Evolutionary conservation across 768 basidiomycete genomes (phyloP).

Genomic region (Chlorophyllum brunneum): DNA sequence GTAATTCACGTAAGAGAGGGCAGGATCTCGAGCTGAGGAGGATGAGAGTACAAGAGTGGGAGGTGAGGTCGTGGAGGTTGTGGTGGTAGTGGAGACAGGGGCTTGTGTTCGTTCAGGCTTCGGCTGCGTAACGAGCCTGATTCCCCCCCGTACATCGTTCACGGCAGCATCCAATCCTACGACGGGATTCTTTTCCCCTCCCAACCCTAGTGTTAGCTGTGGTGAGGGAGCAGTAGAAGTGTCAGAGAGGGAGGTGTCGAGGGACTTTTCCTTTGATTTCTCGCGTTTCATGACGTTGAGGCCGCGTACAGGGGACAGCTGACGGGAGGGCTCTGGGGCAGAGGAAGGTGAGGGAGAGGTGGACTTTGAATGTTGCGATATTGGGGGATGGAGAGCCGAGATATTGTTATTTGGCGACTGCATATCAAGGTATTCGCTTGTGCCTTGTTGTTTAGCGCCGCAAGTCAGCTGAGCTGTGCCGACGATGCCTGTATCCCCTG

Average conservation of each 20-base stretch:
- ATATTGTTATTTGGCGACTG: conserved; percentile 23
- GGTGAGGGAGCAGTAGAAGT: conserved; percentile 4
- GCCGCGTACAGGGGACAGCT: conserved; percentile 14
- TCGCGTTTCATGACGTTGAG: conserved; percentile 8
- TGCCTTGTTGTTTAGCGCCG: conserved; percentile 15
- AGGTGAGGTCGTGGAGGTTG: background rate
- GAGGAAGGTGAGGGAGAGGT: conserved; percentile 23
- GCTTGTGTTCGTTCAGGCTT: background rate
- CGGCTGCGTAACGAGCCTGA: conserved; percentile 4
- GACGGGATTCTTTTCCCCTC: conserved; percentile 55
- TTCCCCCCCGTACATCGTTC: background rate
- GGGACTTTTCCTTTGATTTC: conserved; percentile 7
- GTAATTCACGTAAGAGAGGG: conserved; percentile 12
- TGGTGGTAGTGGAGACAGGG: background rate
- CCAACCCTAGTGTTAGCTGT: conserved; percentile 58
- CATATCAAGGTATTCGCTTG: conserved; percentile 15
- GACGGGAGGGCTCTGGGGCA: conserved; percentile 15
- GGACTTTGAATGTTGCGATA: conserved; percentile 26
- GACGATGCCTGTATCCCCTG: conserved; percentile 45
- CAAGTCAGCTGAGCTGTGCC: conserved; percentile 31
- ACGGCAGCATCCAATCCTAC: conserved; percentile 38
- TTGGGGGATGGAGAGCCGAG: conserved; percentile 25
- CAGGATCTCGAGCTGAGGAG: background rate
- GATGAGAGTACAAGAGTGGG: background rate
- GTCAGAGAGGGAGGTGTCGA: conserved; percentile 20